These are phyloP conservation scores for Aurinia saxatilis DNA, from an alignment of 345 rosid species.

Conservation along the genomic window DNA sequence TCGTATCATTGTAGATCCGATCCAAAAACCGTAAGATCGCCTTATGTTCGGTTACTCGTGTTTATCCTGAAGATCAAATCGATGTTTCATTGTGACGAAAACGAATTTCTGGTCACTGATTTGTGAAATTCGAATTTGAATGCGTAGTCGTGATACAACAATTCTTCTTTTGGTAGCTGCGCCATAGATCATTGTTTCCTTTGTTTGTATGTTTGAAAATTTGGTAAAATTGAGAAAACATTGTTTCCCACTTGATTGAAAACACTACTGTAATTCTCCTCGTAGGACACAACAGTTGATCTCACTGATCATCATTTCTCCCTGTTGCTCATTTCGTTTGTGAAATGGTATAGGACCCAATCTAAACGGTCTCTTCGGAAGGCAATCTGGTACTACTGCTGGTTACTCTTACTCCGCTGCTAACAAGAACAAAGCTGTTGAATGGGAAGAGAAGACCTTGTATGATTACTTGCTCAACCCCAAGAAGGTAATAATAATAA, in stretches of 20 bases:
- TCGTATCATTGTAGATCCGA: conserved; percentile 6
- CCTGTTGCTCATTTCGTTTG: background rate
- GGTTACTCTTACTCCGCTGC: conserved; percentile 80
- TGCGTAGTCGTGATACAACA: too few relatives aligned
- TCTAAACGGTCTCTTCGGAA: conserved; percentile 80
- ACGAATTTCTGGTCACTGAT: background rate
- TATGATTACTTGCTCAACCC: conserved; percentile 87
- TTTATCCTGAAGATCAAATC: background rate
- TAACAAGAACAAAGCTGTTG: conserved; percentile 83
- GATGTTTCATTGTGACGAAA: background rate
- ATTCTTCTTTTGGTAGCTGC: too few relatives aligned
- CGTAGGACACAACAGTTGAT: too few relatives aligned
- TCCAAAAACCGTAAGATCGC: background rate
- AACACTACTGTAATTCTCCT: too few relatives aligned
- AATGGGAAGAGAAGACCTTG: conserved; percentile 78
- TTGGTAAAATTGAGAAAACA: too few relatives aligned
- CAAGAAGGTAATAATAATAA: conserved; percentile 50
- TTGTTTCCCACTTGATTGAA: background rate
- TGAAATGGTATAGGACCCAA: conserved; percentile 53
- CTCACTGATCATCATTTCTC: too few relatives aligned
- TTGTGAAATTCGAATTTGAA: too few relatives aligned
- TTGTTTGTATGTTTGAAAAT: too few relatives aligned
- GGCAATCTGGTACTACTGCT: conserved; percentile 63
- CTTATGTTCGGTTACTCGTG: too few relatives aligned
- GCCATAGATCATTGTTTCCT: background rate